Conservation (phyloP, 805 yeast genomes). For the Starmerella etchellsii region DNA sequence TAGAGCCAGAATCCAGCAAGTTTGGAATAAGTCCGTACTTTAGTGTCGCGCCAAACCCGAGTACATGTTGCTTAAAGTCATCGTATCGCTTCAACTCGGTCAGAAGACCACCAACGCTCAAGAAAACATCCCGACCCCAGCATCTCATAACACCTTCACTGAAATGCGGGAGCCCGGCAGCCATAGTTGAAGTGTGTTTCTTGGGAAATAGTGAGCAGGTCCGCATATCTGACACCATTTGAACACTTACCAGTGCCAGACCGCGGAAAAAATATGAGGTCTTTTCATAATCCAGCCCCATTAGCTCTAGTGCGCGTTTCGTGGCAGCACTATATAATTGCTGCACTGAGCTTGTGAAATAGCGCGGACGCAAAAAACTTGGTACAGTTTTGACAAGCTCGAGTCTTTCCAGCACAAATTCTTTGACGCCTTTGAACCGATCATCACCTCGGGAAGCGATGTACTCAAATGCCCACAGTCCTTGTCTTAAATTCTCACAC, state of each 20-base stretch:
- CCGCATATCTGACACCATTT: conserved; percentile 65
- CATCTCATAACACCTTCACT: conserved; percentile 86
- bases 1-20: conserved; percentile 78
- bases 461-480: conserved; percentile 83
- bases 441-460: conserved; percentile 45
- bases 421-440: conserved; percentile 31
- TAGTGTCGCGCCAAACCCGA: conserved; percentile 78
- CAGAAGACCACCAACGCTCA: conserved; percentile 70
- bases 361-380: conserved; percentile 69
- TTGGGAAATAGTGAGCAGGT: conserved; percentile 65
- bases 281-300: conserved; percentile 36
- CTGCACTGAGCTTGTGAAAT: conserved; percentile 72
- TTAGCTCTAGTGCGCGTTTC: conserved; percentile 49
- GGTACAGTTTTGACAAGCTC: conserved; percentile 45
- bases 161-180: conserved; percentile 95
- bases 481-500: conserved; percentile 66
- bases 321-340: conserved; percentile 74
- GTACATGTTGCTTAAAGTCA: conserved; percentile 67
- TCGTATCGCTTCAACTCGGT: conserved; percentile 65
- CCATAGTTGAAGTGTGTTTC: conserved; percentile 53
- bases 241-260: conserved; percentile 69
- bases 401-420: conserved; percentile 53
- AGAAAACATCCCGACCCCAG: conserved; percentile 97
- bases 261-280: conserved; percentile 59
- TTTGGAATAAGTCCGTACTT: conserved; percentile 95